Base-by-base conservation (phyloP, 2,329 filamentous ascomycete species). In the Ophiostoma australiae region DNA sequence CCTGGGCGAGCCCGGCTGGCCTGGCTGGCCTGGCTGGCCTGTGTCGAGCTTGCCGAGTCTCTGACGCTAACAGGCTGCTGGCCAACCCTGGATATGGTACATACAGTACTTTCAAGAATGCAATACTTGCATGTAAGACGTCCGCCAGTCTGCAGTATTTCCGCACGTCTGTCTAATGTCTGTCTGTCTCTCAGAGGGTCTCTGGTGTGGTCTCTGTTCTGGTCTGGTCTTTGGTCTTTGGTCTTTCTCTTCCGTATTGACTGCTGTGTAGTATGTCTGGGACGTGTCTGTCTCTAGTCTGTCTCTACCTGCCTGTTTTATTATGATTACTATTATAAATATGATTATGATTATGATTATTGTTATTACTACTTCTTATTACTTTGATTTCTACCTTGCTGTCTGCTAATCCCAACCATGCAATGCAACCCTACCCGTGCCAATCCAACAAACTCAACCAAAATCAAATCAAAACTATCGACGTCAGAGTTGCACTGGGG, bases 141-240 rank as follows among this genome's bases (percentile, higher is more conserved):
- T 58, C 39, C 39, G 10, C 52, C 52, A n/a, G 52, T 11, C 52
- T 55, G 52, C 52, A 58, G 52, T 58, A 58, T 58, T 58, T 58
- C 7, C 27, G 52, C 44, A 58, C 23, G 52, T 11, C n/a, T 58
- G 52, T 58, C 52, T 58, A 15, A 58, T 58, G 6, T 27, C 44
- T 52, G 44, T 27, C 4, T 23, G 52, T 58, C 52, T 58, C 13
- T 58, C 13, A 4, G n/a, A 15, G 39, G 27, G 3, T 31, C 27
- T 31, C 3, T 31, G 27, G 27, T 31, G 27, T 31, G 27, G 27
- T 31, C 27, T 31, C 1, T 31, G 27, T 31, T n/a, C n/a, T n/a
- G 27, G 27, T 31, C 27, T 31, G 27, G 27, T 31, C 27, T 31
- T n/a, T n/a, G n/a, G n/a, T n/a, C n/a, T n/a, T n/a, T 31, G 27